A percentile compares a stretch with the other conserved stretches of the same genome.
Evolutionary conservation across 202 grass and related monocot genomes (phyloP).

Genomic region (Cymbopogon flexuosus): DNA sequence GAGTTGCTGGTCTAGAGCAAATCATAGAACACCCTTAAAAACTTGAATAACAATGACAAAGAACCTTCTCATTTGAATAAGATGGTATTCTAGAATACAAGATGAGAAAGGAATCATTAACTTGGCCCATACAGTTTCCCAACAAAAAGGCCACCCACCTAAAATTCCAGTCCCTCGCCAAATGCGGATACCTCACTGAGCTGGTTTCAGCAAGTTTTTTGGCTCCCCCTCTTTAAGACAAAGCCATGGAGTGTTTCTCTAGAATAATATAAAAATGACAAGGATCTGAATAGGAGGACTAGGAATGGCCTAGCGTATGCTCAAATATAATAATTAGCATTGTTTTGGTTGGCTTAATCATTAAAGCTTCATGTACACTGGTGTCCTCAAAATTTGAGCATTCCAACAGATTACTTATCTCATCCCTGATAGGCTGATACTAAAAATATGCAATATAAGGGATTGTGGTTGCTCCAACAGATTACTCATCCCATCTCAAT

Average conservation of each 20-base stretch:
- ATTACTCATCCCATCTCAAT: neutral
- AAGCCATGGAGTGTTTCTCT: neutral
- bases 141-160: neutral
- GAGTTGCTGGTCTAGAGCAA: neutral
- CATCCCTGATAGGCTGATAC: neutral
- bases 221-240: neutral
- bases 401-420: too few species aligned
- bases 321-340: constrained; percentile 10
- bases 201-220: neutral
- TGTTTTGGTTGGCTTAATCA: constrained; percentile 10
- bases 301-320: constrained; percentile 7
- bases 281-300: neutral
- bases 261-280: neutral
- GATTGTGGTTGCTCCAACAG: neutral
- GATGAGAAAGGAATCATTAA: neutral
- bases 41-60: neutral
- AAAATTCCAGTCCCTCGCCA: neutral
- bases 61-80: neutral
- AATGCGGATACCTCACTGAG: neutral
- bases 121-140: neutral
- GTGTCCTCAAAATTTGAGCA: constrained; percentile 21
- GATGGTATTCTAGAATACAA: neutral
- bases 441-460: neutral
- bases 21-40: neutral
- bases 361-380: neutral